Conservation (phyloP, 2,329 filamentous ascomycete genomes). For the Xylariaceae sp. region DNA sequence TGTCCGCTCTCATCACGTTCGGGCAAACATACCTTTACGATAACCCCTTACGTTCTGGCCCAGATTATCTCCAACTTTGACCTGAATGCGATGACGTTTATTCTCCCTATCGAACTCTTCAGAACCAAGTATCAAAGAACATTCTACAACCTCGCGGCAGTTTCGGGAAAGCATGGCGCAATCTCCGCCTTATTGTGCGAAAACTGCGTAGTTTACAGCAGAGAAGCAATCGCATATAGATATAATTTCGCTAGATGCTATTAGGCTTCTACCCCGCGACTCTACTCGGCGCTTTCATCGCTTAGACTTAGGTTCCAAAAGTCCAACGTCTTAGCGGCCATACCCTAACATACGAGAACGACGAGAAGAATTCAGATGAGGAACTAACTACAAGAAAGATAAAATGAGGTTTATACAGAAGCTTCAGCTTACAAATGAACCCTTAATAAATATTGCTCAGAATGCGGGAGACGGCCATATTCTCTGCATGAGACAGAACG, state of each 20-base stretch:
- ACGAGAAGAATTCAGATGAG: conserved; percentile 15
- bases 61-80: conserved; percentile 61
- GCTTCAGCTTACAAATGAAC: conserved; percentile 23
- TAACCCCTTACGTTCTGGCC: conserved; percentile 54
- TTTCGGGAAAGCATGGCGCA: conserved; percentile 61
- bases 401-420: conserved; percentile 14
- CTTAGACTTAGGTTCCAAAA: conserved; percentile 31
- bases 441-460: conserved; percentile 25
- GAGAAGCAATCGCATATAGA: background rate
- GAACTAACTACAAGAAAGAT: conserved; percentile 3
- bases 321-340: conserved; percentile 28
- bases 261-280: conserved; percentile 28
- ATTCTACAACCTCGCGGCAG: conserved; percentile 64
- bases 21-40: conserved; percentile 39
- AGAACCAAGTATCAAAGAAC: conserved; percentile 65
- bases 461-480: conserved; percentile 23
- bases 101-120: conserved; percentile 67
- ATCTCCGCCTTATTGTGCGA: conserved; percentile 55
- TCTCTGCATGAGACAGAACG: conserved; percentile 23
- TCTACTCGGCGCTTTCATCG: conserved; percentile 28
- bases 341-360: background rate
- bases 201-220: conserved; percentile 18
- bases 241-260: conserved; percentile 23
- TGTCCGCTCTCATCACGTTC: conserved; percentile 51
- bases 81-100: conserved; percentile 65